A percentile compares a stretch with the other conserved stretches of the same genome.
These are phyloP conservation scores for Pisolithus microcarpus DNA, from an alignment of 768 basidiomycete species.

Conservation along the genomic window DNA sequence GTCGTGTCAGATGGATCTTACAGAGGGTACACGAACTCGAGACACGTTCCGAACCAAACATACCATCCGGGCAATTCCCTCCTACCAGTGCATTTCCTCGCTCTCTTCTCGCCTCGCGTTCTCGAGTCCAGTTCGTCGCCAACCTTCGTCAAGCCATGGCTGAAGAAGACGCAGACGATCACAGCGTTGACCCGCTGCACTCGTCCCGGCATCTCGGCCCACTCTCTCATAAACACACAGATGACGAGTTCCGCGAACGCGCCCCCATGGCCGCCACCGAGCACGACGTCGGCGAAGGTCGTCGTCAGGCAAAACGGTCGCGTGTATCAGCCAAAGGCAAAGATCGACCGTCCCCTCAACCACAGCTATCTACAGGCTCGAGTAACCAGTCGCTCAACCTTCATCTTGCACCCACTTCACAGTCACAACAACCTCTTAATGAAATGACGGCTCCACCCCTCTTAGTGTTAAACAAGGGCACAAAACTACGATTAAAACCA, in stretches of 20 bases:
- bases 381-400: constrained; percentile 18
- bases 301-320: constrained; percentile 28
- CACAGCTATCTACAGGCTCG: constrained; percentile 8
- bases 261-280: constrained; percentile 19
- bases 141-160: constrained; percentile 44
- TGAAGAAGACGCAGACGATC: constrained; percentile 39
- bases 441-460: constrained; percentile 23
- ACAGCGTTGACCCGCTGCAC: constrained; percentile 39
- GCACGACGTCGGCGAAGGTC: constrained; percentile 39
- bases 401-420: constrained; percentile 18
- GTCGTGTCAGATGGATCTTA: constrained; percentile 39
- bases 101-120: constrained; percentile 35
- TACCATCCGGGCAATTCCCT: constrained; percentile 29
- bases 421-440: constrained; percentile 10
- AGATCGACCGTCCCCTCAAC: constrained; percentile 27
- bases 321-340: constrained; percentile 30
- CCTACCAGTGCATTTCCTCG: constrained; percentile 44
- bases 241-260: constrained; percentile 36
- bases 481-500: constrained; percentile 44
- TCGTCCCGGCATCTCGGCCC: constrained; percentile 41
- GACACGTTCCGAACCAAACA: constrained; percentile 28
- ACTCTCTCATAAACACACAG: constrained; percentile 36
- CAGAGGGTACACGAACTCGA: constrained; percentile 61
- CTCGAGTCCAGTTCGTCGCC: constrained; percentile 38
- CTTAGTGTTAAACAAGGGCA: constrained; percentile 41